Conservation (phyloP, 1,284 basidiomycete species). For the Agroathelia rolfsii region DNA sequence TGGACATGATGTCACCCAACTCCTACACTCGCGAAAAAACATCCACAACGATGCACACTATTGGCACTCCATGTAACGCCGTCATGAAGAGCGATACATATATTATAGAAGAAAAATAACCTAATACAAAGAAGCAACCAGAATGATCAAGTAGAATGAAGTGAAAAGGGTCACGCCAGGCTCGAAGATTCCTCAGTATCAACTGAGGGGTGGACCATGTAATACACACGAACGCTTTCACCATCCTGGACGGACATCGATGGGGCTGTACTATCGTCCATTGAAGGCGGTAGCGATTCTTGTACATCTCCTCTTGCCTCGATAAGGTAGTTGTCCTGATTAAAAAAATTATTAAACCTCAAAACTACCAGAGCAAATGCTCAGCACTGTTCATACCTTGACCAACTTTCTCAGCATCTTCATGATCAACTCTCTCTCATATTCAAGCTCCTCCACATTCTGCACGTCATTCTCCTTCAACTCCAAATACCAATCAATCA, state of each 20-base stretch:
- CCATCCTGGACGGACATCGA: constrained; percentile 36
- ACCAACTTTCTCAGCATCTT: constrained; percentile 88
- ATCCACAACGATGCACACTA: no score
- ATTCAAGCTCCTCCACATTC: constrained; percentile 83
- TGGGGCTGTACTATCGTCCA: constrained; percentile 40
- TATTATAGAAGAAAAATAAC: background rate
- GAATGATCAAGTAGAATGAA: constrained; percentile 5
- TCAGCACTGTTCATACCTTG: constrained; percentile 51
- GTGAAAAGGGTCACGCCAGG: constrained; percentile 7
- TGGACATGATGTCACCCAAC: no score
- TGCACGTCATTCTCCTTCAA: constrained; percentile 77
- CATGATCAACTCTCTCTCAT: constrained; percentile 81
- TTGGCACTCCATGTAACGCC: no score
- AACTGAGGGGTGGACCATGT: constrained; percentile 76
- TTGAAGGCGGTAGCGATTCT: constrained; percentile 58
- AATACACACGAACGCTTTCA: constrained; percentile 59
- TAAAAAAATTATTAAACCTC: constrained; percentile 8
- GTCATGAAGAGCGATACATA: constrained; percentile 4
- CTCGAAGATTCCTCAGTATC: constrained; percentile 50
- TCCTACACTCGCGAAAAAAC: no score
- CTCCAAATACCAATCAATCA: constrained; percentile 97
- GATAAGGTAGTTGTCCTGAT: constrained; percentile 85
- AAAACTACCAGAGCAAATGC: constrained; percentile 5
- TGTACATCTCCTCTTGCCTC: constrained; percentile 77
- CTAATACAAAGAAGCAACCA: constrained; percentile 10